Evolutionary conservation across 2,329 filamentous ascomycete genomes (phyloP).

Genomic region (Grosmannia serpens): DNA sequence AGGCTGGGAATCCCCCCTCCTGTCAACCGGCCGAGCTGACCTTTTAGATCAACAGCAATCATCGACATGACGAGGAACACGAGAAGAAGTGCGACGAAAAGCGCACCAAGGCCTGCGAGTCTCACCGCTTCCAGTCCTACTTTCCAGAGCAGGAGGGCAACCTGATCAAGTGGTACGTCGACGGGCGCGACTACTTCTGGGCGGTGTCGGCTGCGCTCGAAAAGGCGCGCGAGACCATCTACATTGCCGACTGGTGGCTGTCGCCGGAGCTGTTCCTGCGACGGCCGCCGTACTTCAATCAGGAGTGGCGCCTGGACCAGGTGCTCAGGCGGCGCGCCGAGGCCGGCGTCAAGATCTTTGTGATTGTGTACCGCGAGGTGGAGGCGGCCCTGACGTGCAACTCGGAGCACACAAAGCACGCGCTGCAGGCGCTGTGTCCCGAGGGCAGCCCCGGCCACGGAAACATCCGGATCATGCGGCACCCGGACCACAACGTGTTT

Average conservation of each 20-base stretch:
- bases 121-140: conserved; percentile 79
- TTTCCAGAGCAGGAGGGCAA: conserved; percentile 81
- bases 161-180: conserved; percentile 92
- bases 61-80: conserved; percentile 89
- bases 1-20: not conserved
- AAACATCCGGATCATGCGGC: conserved; percentile 81
- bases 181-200: conserved; percentile 92
- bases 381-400: conserved; percentile 80
- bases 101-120: conserved; percentile 56
- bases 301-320: conserved; percentile 79
- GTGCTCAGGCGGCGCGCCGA: conserved; percentile 81
- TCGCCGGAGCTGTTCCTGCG: conserved; percentile 80
- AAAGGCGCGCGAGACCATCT: conserved; percentile 81
- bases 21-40: not conserved
- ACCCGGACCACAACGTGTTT: conserved; percentile 90
- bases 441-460: conserved; percentile 71
- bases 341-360: conserved; percentile 85
- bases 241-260: conserved; percentile 96
- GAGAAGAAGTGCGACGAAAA: conserved; percentile 77
- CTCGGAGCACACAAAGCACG: conserved; percentile 84
- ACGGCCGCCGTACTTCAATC: conserved; percentile 68
- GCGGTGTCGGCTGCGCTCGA: conserved; percentile 86
- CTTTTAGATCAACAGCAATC: conserved; percentile 63
- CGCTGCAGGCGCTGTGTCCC: conserved; percentile 66
- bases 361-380: conserved; percentile 86